Conservation (phyloP, 805 yeast genomes). For the Lachancea sp. region DNA sequence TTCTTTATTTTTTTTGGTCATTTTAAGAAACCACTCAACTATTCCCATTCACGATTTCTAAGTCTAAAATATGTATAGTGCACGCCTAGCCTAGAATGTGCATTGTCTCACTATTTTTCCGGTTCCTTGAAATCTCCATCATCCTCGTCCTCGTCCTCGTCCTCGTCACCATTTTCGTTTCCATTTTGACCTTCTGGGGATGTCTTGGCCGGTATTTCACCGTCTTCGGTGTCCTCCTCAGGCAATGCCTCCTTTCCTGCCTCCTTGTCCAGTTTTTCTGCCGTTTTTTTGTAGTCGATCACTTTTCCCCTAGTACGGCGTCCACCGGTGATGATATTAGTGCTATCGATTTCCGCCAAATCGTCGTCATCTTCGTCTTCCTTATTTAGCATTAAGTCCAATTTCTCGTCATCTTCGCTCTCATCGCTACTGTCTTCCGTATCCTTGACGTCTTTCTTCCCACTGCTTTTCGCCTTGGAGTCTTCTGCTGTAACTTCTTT, state of each 20-base stretch:
- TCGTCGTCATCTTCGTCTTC: conserved; percentile 75
- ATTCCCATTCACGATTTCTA: not conserved
- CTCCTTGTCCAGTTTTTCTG: conserved; percentile 54
- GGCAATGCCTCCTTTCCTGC: conserved; percentile 15
- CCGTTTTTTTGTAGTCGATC: conserved; percentile 78
- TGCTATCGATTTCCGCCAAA: conserved; percentile 67
- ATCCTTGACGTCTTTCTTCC: conserved; percentile 30
- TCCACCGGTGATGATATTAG: conserved; percentile 78
- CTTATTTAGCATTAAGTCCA: conserved; percentile 39
- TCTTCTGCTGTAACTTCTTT: conserved; percentile 57
- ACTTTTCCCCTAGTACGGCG: conserved; percentile 88
- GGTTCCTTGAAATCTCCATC: conserved; percentile 19
- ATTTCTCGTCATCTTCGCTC: conserved; percentile 48
- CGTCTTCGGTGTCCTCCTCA: not conserved
- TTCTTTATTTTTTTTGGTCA: not conserved
- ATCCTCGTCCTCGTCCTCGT: conserved; percentile 11
- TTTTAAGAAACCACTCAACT: not conserved
- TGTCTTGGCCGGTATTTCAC: not conserved
- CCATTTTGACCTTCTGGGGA: conserved; percentile 37
- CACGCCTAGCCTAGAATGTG: not conserved
- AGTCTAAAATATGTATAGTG: no score
- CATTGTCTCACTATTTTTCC: not conserved
- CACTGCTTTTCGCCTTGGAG: conserved; percentile 24
- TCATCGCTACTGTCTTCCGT: conserved; percentile 41
- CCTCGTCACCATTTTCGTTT: conserved; percentile 34